Conservation (phyloP, 2,329 filamentous ascomycete species). For the Cryphonectria parasitica region DNA sequence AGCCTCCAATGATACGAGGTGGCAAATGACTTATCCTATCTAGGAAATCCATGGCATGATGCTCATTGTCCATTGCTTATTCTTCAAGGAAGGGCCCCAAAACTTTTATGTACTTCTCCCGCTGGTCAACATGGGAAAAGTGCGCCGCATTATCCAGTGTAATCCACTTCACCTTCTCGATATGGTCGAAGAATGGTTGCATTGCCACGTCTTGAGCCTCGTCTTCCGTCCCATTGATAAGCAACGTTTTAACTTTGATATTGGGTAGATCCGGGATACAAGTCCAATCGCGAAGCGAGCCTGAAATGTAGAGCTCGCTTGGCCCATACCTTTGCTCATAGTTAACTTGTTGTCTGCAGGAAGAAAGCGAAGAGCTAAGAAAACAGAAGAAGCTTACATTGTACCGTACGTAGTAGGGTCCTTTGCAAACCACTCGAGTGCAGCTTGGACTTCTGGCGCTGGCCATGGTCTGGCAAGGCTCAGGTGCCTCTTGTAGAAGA, state of each 20-base stretch:
- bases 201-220: slow-evolving; percentile 42
- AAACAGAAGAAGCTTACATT: slow-evolving; percentile 36
- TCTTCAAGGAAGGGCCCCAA: slow-evolving; percentile 30
- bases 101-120: slow-evolving; percentile 36
- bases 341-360: not conserved
- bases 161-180: slow-evolving; percentile 43
- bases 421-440: slow-evolving; percentile 38
- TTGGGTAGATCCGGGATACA: slow-evolving; percentile 31
- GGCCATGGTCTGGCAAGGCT: slow-evolving; percentile 37
- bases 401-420: slow-evolving; percentile 39
- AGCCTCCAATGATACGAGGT: too few relatives aligned
- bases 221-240: slow-evolving; percentile 42
- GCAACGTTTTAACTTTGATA: slow-evolving; percentile 40
- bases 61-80: too few relatives aligned
- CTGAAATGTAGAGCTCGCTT: slow-evolving; percentile 29
- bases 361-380: too few relatives aligned
- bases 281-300: slow-evolving; percentile 37
- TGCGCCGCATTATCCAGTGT: slow-evolving; percentile 42
- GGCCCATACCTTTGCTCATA: slow-evolving; percentile 18
- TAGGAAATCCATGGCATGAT: too few relatives aligned
- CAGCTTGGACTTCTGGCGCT: slow-evolving; percentile 39
- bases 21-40: too few relatives aligned
- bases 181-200: slow-evolving; percentile 41
- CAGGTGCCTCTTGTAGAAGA: slow-evolving; percentile 39
- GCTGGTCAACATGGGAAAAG: slow-evolving; percentile 40